These are phyloP conservation scores for Gnomoniopsis sp. DNA, from an alignment of 2,329 filamentous ascomycete genomes.

Conservation along the genomic window DNA sequence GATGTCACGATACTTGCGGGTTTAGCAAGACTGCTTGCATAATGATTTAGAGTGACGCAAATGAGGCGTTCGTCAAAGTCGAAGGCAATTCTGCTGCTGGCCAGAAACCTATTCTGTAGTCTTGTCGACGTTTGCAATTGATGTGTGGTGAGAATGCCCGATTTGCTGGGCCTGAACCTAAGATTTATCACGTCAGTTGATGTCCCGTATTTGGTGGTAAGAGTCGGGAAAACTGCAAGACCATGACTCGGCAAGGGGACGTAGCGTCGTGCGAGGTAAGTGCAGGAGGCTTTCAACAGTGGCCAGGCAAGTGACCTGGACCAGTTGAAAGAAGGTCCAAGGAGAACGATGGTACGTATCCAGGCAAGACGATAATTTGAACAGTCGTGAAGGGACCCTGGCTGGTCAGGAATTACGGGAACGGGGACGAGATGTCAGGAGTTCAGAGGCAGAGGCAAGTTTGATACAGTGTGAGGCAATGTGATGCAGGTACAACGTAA, in stretches of 20 bases:
- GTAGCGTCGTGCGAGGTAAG: not conserved
- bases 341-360: not conserved
- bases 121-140: too few relatives aligned
- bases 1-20: too few relatives aligned
- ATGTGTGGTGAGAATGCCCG: too few relatives aligned
- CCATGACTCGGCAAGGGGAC: not conserved
- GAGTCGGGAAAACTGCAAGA: not conserved
- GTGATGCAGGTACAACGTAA: not conserved
- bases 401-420: not conserved
- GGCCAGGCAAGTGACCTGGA: not conserved
- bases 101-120: too few relatives aligned
- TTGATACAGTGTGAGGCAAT: not conserved
- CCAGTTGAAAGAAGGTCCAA: not conserved
- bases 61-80: too few relatives aligned
- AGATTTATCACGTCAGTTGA: not conserved
- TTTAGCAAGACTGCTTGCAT: too few relatives aligned
- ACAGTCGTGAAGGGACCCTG: not conserved
- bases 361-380: not conserved
- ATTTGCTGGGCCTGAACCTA: not conserved
- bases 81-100: too few relatives aligned
- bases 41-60: too few relatives aligned
- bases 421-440: not conserved
- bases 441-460: not conserved
- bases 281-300: not conserved
- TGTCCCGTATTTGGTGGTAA: not conserved